phyloP scores from a whole-genome alignment of 2,329 filamentous ascomycete species.

The Aspergillus neoniger region DNA sequence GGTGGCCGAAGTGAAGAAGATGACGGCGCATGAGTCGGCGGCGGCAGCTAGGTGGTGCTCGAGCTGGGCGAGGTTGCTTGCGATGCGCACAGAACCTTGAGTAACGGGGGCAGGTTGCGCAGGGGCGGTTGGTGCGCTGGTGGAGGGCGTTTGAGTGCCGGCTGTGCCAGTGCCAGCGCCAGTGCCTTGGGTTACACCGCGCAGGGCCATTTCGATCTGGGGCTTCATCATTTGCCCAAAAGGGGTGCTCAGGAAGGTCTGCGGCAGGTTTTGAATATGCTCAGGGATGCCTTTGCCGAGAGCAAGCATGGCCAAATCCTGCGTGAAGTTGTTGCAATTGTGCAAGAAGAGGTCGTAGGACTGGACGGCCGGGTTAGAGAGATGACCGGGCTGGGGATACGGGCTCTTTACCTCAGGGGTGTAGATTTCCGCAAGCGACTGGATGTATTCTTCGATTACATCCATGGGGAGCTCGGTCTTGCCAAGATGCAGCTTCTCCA shows the following conservation, averaged over 20 bases:
- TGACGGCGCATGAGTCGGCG: constrained; percentile 68
- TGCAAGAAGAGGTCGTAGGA: constrained; percentile 87
- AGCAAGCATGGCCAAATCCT: constrained; percentile 87
- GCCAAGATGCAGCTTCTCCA: constrained; percentile 75
- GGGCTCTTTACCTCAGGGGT: constrained; percentile 64
- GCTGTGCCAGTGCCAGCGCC: constrained; percentile 38
- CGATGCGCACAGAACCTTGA: constrained; percentile 59
- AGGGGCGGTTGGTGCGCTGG: constrained; percentile 18
- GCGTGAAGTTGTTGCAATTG: constrained; percentile 98
- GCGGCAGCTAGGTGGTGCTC: constrained; percentile 63
- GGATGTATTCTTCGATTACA: constrained; percentile 81
- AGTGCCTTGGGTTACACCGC: constrained; percentile 62
- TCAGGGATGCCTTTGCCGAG: constrained; percentile 84
- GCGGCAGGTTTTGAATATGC: constrained; percentile 81
- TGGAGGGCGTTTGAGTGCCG: constrained; percentile 20
- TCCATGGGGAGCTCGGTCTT: constrained; percentile 76
- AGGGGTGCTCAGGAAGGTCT: constrained; percentile 80
- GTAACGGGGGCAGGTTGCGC: constrained; percentile 1
- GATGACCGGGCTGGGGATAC: background rate
- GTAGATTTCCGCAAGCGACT: constrained; percentile 79
- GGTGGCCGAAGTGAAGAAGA: constrained; percentile 91
- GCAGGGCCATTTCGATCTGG: constrained; percentile 67
- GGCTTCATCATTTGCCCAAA: constrained; percentile 86
- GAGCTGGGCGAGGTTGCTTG: constrained; percentile 61
- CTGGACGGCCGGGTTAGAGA: constrained; percentile 43